phyloP scores from a whole-genome alignment of 2,329 filamentous ascomycete genomes.

The Trematosphaeria pertusa region DNA sequence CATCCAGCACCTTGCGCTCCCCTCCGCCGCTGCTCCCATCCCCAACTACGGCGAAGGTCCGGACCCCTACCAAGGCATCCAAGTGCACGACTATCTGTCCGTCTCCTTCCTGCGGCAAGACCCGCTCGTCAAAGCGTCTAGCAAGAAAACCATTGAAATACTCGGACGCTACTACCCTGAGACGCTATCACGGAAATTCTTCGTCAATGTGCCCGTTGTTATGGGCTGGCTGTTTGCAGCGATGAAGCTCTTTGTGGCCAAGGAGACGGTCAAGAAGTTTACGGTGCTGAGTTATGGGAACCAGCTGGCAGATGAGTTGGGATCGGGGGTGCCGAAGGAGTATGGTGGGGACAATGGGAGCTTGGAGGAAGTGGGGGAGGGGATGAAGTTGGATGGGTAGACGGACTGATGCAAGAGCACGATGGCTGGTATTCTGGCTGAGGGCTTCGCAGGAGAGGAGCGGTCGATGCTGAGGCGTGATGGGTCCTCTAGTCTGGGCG shows the following conservation, averaged over 20 bases:
- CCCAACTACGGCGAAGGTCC: slow-evolving; percentile 68
- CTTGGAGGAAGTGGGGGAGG: slow-evolving; percentile 55
- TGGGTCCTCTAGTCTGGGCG: too few relatives aligned
- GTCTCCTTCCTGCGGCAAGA: slow-evolving; percentile 88
- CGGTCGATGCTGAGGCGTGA: too few relatives aligned
- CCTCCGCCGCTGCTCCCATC: slow-evolving; percentile 72
- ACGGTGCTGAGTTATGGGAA: slow-evolving; percentile 64
- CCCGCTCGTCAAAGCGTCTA: slow-evolving; percentile 75
- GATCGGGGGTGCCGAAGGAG: slow-evolving; percentile 70
- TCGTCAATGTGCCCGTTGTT: slow-evolving; percentile 88
- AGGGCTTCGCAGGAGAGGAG: neutral
- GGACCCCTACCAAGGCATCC: slow-evolving; percentile 89
- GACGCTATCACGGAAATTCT: slow-evolving; percentile 89
- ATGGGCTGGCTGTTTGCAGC: slow-evolving; percentile 77
- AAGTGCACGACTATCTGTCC: slow-evolving; percentile 91
- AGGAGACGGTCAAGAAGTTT: slow-evolving; percentile 59
- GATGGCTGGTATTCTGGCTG: too few relatives aligned
- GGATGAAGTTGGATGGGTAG: slow-evolving; percentile 44
- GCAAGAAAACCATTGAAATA: slow-evolving; percentile 79
- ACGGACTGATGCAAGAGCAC: neutral
- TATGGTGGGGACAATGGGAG: slow-evolving; percentile 77
- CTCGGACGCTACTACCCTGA: slow-evolving; percentile 89
- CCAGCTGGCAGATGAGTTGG: slow-evolving; percentile 71
- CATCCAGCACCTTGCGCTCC: slow-evolving; percentile 74
- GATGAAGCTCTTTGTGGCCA: slow-evolving; percentile 55